Base-by-base conservation (phyloP, 1,284 basidiomycete genomes). In the Tylopilus sp. region DNA sequence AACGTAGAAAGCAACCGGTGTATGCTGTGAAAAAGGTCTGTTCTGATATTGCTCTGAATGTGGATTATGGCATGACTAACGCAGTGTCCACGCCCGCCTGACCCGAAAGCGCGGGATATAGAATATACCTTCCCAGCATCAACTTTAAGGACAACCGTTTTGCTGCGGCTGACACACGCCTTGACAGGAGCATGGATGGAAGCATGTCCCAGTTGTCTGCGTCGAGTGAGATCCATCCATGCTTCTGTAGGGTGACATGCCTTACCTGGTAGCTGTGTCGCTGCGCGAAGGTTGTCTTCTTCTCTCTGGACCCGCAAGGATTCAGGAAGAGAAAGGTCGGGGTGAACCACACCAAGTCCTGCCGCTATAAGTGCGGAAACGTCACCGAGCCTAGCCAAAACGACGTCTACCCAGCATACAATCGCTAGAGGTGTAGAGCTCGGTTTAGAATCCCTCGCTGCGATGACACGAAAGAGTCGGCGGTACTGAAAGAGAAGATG, bases 241-340 rank as follows among this genome's bases (percentile, higher is more conserved):
- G 44, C 45, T 35, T 41, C 24, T 4, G 15, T 28, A 41, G n/a
- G 24, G 44, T n/a, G 26, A 26, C 26, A 36, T 29, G 28, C 18
- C 37, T 54, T 63, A 84, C 87, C 73, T 50, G 87, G 85, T 15
- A 89, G 64, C 56, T 88, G 85, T 17, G 76, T 68, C 2, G 81
- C 79, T 38, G 82, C 82, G 36, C 73, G 73, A 28, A 86, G 60
- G 46, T 65, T 67, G 50, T 80, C 76, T 17, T 78, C 73, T 31
- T 77, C 73, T 48, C 70, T 71, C 43, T 77, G 74, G 28, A 55
- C 62, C 47, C 57, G 60, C 49, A 83, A 59, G 44, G 61, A 64
- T 15, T 66, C 54, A 7, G 70, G 60, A 31, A 63, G 49, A n/a
- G 51, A 44, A 4, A 53, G 37, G 15, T 57, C 50, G 5, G 53